A percentile compares a stretch with the other conserved stretches of the same genome.
phyloP scores from a whole-genome alignment of 352 stramenopile genomes.

The Halophytophthora batemanensis region DNA sequence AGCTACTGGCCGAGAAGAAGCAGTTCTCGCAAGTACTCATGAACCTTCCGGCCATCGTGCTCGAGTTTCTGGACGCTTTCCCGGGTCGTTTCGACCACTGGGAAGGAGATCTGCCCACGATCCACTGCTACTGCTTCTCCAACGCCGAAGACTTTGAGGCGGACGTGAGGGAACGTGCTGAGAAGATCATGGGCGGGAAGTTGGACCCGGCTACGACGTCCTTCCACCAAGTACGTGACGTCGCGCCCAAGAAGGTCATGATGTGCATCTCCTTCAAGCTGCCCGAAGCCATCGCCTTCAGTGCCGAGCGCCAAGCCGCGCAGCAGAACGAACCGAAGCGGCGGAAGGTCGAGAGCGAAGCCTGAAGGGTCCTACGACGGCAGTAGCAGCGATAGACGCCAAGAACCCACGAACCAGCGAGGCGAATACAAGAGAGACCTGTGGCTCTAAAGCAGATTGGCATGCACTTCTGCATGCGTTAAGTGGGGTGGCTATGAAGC shows the following conservation, averaged over 20 bases:
- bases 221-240: slow-evolving; percentile 92
- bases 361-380: background rate
- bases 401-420: slow-evolving; percentile 1
- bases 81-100: slow-evolving; percentile 60
- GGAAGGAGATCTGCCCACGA: slow-evolving; percentile 69
- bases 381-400: too few species aligned
- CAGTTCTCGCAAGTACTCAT: slow-evolving; percentile 93
- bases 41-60: slow-evolving; percentile 94
- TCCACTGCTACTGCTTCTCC: slow-evolving; percentile 97
- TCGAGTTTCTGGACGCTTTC: slow-evolving; percentile 92
- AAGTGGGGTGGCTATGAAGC: slow-evolving; percentile 10
- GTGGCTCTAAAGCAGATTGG: slow-evolving; percentile 8
- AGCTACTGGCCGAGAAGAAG: slow-evolving; percentile 62
- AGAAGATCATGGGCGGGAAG: slow-evolving; percentile 57
- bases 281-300: slow-evolving; percentile 72
- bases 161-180: slow-evolving; percentile 69
- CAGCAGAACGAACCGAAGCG: slow-evolving; percentile 46
- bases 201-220: slow-evolving; percentile 47
- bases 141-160: slow-evolving; percentile 69
- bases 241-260: slow-evolving; percentile 97
- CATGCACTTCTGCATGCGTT: too few species aligned
- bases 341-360: slow-evolving; percentile 34
- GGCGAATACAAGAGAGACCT: slow-evolving; percentile 3
- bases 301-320: slow-evolving; percentile 34
- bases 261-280: slow-evolving; percentile 95